Evolutionary conservation across 1,284 basidiomycete genomes (phyloP).

Genomic region (Ustilago loliicola): DNA sequence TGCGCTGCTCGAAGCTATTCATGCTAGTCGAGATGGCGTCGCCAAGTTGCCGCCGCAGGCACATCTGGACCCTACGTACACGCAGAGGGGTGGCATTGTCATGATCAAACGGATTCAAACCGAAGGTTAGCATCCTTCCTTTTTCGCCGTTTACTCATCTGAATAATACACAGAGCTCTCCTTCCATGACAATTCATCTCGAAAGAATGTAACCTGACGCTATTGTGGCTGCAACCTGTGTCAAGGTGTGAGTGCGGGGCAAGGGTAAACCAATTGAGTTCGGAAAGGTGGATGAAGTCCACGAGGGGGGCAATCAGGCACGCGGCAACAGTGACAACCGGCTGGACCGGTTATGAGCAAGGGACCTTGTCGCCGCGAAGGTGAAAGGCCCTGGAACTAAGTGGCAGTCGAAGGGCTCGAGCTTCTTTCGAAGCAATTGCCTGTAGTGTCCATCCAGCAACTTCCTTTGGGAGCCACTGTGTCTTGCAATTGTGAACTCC

Average conservation of each 20-base stretch:
- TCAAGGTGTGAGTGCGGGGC: not conserved
- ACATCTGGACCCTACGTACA: constrained; percentile 5
- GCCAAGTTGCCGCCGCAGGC: constrained; percentile 9
- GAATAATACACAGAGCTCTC: not conserved
- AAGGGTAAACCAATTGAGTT: constrained; percentile 15
- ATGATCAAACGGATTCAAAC: constrained; percentile 17
- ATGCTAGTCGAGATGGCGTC: constrained; percentile 19
- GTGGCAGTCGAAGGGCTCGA: not conserved
- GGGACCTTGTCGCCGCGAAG: not conserved
- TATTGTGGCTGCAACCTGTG: not conserved
- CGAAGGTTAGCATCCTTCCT: not conserved
- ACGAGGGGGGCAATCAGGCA: not conserved
- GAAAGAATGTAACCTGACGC: too few species aligned
- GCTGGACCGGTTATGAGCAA: constrained; percentile 8
- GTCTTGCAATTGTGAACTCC: not conserved
- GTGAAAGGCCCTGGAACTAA: not conserved
- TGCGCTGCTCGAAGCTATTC: constrained; percentile 20
- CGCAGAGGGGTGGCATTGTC: constrained; percentile 12
- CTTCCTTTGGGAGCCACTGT: not conserved
- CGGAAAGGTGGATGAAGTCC: not conserved
- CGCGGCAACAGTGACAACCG: not conserved
- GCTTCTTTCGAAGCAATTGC: not conserved
- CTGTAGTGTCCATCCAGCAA: too few species aligned
- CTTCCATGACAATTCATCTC: not conserved
- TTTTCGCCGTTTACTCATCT: not conserved